A percentile compares a stretch with the other conserved stretches of the same genome.
phyloP scores from a whole-genome alignment of 805 yeast genomes.

The Nakazawaea pomicola region DNA sequence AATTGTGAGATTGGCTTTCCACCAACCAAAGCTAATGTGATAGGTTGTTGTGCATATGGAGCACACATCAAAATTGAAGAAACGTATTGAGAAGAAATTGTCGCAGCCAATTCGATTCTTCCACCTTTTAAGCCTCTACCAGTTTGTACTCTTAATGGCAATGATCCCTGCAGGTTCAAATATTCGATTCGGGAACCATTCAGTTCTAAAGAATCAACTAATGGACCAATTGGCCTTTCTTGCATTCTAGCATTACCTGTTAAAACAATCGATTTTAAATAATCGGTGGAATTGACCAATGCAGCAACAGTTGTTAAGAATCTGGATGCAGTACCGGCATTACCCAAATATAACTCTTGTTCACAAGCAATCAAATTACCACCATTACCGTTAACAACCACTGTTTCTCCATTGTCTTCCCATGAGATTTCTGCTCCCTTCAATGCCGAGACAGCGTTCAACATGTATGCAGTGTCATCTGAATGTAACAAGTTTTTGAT shows the following conservation, averaged over 20 bases:
- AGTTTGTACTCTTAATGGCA: constrained; percentile 72
- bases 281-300: constrained; percentile 51
- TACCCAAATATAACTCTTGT: constrained; percentile 80
- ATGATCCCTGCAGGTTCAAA: constrained; percentile 69
- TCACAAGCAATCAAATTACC: constrained; percentile 64
- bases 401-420: constrained; percentile 88
- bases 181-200: constrained; percentile 79
- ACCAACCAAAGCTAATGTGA: constrained; percentile 83
- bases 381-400: constrained; percentile 79
- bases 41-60: constrained; percentile 87
- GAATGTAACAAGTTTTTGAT: constrained; percentile 87
- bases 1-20: constrained; percentile 96
- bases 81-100: constrained; percentile 95
- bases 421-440: constrained; percentile 78
- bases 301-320: constrained; percentile 90
- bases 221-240: constrained; percentile 93
- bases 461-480: constrained; percentile 94
- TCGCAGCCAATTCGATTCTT: constrained; percentile 87
- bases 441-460: constrained; percentile 73
- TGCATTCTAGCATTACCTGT: constrained; percentile 98
- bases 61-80: constrained; percentile 97
- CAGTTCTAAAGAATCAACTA: constrained; percentile 80
- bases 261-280: constrained; percentile 46
- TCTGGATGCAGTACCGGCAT: constrained; percentile 97
- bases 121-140: constrained; percentile 83